phyloP scores from a whole-genome alignment of 352 stramenopile genomes.

The Pythium aristosporum region DNA sequence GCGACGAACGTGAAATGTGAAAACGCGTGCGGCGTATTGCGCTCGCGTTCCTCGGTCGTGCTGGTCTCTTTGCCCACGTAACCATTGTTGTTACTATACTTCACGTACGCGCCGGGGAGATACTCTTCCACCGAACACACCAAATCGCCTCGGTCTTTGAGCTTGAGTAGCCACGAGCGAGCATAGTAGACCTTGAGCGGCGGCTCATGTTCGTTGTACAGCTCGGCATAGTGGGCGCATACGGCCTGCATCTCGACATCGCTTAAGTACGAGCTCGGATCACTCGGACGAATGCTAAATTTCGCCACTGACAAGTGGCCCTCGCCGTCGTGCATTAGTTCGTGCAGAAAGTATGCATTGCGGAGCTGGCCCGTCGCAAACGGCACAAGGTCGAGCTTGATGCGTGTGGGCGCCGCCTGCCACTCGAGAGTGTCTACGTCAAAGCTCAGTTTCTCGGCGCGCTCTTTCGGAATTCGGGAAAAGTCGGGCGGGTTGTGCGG shows the following conservation, averaged over 20 bases:
- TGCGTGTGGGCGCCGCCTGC: conserved; percentile 51
- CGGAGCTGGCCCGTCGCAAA: conserved; percentile 81
- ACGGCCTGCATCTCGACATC: conserved; percentile 90
- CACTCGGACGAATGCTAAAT: conserved; percentile 61
- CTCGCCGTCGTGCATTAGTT: conserved; percentile 28
- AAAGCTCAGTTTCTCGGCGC: conserved; percentile 81
- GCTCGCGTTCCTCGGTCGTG: conserved; percentile 76
- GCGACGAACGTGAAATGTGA: conserved; percentile 85
- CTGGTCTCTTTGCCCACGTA: conserved; percentile 81
- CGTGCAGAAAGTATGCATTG: conserved; percentile 79
- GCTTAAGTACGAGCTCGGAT: conserved; percentile 75
- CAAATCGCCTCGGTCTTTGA: conserved; percentile 56
- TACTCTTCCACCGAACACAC: conserved; percentile 83
- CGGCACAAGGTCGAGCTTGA: conserved; percentile 78
- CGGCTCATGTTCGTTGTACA: conserved; percentile 87
- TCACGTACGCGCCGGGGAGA: conserved; percentile 76
- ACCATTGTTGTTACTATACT: conserved; percentile 88
- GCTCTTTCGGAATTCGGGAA: conserved; percentile 48
- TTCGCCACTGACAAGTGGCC: conserved; percentile 67
- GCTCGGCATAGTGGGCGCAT: conserved; percentile 79
- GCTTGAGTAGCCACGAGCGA: conserved; percentile 75
- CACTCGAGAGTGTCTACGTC: conserved; percentile 83
- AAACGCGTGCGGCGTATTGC: conserved; percentile 83
- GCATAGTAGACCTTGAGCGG: conserved; percentile 83
- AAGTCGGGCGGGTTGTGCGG: conserved; percentile 76